Evolutionary conservation across 108 stramenopile genomes (phyloP).

Genomic region (Pseudonitzschia multistriata): DNA sequence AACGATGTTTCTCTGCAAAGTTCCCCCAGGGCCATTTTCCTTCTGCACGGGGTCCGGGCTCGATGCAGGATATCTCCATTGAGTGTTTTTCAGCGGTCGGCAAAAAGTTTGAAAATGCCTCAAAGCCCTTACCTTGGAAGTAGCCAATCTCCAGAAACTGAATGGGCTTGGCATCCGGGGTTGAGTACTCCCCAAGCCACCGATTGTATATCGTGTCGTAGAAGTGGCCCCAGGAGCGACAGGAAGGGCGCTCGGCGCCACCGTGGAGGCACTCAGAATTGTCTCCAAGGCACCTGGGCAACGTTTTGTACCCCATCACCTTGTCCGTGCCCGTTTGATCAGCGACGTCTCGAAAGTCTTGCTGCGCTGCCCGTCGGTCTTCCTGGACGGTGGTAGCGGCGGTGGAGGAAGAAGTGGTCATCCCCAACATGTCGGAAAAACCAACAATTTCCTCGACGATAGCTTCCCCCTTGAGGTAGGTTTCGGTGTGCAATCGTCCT

Average conservation of each 20-base stretch:
- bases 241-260: constrained; percentile 6
- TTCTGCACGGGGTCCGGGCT: constrained; percentile 42
- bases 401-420: background rate
- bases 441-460: background rate
- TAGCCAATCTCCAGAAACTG: constrained; percentile 66
- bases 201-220: constrained; percentile 63
- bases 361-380: no score
- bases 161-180: constrained; percentile 41
- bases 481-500: no score
- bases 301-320: constrained; percentile 2
- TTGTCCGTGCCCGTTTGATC: constrained; percentile 20
- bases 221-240: constrained; percentile 48
- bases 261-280: background rate
- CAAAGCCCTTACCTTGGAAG: constrained; percentile 3
- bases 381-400: no score
- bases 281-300: constrained; percentile 1
- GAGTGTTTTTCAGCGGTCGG: constrained; percentile 40
- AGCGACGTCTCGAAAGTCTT: no score
- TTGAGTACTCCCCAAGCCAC: constrained; percentile 33
- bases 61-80: constrained; percentile 55
- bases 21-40: constrained; percentile 69
- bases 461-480: no score
- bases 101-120: constrained; percentile 28
- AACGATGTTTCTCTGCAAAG: constrained; percentile 43
- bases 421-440: background rate